Evolutionary conservation across 495 filamentous ascomycete species (phyloP).

Genomic region (Daldinia caldariorum): DNA sequence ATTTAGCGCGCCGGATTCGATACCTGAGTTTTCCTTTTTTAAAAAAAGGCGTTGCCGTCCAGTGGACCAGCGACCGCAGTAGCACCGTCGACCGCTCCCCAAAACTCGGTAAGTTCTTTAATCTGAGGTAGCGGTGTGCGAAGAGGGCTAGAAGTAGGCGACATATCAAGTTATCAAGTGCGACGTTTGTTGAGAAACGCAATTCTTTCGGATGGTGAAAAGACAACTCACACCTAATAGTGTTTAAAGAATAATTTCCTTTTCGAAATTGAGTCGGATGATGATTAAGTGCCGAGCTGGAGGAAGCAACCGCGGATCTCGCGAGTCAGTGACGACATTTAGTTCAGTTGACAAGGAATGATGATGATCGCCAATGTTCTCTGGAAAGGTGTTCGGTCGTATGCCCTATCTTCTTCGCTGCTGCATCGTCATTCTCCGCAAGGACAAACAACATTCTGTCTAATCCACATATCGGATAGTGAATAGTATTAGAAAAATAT

Average conservation of each 20-base stretch:
- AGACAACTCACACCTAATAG: neutral
- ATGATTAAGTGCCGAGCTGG: conserved; percentile 34
- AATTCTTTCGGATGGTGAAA: conserved; percentile 5
- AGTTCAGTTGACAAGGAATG: conserved; percentile 34
- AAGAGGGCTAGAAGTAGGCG: conserved; percentile 24
- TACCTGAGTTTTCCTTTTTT: conserved; percentile 1
- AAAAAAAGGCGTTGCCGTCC: conserved; percentile 2
- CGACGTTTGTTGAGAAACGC: conserved; percentile 4
- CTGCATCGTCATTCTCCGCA: conserved; percentile 28
- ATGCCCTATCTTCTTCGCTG: conserved; percentile 19
- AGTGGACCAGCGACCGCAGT: conserved; percentile 19
- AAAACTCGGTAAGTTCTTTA: conserved; percentile 19
- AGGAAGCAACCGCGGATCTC: conserved; percentile 30
- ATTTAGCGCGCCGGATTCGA: conserved; percentile 11
- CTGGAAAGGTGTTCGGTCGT: neutral
- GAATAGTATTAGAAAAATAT: conserved; percentile 5
- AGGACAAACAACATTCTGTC: conserved; percentile 11
- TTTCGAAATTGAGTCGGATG: conserved; percentile 22
- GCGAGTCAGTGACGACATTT: conserved; percentile 34
- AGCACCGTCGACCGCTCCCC: conserved; percentile 19
- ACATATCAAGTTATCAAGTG: conserved; percentile 16
- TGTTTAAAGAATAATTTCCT: conserved; percentile 2
- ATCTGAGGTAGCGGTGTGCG: conserved; percentile 37
- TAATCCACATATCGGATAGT: conserved; percentile 17
- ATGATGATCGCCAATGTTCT: conserved; percentile 20